phyloP scores from a whole-genome alignment of 345 rosid genomes.

The Hibiscus trionum region DNA sequence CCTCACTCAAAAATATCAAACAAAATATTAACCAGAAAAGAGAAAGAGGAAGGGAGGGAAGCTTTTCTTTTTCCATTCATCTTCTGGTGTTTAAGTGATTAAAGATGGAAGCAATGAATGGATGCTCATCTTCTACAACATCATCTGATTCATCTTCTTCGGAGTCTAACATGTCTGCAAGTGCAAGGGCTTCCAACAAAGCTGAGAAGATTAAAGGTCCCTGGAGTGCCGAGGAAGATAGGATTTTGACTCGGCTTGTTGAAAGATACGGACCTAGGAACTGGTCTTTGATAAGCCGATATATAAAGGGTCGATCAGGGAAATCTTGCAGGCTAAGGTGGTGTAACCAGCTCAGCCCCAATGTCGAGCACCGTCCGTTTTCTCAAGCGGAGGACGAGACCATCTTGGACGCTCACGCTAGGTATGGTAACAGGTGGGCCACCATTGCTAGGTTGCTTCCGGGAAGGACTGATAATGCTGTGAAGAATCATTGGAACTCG shows the following conservation, averaged over 20 bases:
- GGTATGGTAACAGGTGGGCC: constrained; percentile 57
- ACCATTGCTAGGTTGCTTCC: constrained; percentile 53
- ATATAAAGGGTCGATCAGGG: constrained; percentile 50
- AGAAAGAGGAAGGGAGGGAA: neutral
- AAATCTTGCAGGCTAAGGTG: constrained; percentile 51
- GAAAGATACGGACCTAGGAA: constrained; percentile 47
- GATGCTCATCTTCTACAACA: constrained; percentile 34
- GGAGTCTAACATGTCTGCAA: constrained; percentile 28
- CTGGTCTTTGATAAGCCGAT: constrained; percentile 50
- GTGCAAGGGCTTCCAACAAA: constrained; percentile 18
- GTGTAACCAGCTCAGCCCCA: constrained; percentile 57
- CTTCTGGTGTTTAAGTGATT: neutral
- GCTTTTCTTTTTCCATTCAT: neutral
- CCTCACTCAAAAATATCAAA: neutral
- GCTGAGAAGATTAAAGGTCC: constrained; percentile 52
- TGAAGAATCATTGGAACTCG: constrained; percentile 64
- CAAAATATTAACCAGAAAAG: neutral
- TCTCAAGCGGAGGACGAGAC: constrained; percentile 45
- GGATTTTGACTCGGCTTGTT: constrained; percentile 46
- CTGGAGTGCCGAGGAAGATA: constrained; percentile 69
- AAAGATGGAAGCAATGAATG: constrained; percentile 28
- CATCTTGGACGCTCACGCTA: constrained; percentile 50
- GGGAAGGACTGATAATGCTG: constrained; percentile 56
- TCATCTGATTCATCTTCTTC: constrained; percentile 51
- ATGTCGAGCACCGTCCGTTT: constrained; percentile 50